Base-by-base conservation (phyloP, 2,329 filamentous ascomycete genomes). In the Hymenoscyphus infarciens region DNA sequence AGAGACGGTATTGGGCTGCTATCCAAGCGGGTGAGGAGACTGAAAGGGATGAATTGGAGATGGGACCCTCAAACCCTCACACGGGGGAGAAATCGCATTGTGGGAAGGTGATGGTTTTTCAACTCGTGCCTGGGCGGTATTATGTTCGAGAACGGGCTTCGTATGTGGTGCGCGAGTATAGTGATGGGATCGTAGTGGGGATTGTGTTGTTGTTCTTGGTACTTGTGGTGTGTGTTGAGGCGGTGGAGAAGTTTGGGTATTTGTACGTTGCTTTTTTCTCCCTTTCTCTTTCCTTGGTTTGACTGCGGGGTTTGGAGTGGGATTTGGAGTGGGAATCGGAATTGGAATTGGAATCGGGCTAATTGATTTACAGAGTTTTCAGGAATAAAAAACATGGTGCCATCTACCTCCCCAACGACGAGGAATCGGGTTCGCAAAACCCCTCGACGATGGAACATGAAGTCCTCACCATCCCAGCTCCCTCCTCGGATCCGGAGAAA, bases 171-270 rank as follows among this genome's bases (percentile, higher is more conserved):
- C 61, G 67, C 19, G 65, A 69, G 19, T 69, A 68, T 29, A 68
- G 64, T 38, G 71, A 73, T 64, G 58, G 71, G n/a, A 56, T 72
- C 45, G 69, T 72, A 7, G 70, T 73, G 6, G 70, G 68, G 0
- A 69, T 73, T 29, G 71, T 73, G 27, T 29, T 73, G 1, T 27
- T 72, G 2, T 73, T 73, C 49, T 49, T 73, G 29, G 49, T 62
- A 2, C 65, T 67, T 5, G 70, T 72, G 1, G 62, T 71, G 5
- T 59, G 65, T 25, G 39, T 70, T 35, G 71, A 73, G 45, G 63
- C 64, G 3, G 61, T 65, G 25, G 69, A 70, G 65, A 65, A 62
- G 55, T 57, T 66, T 57, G 61, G 62, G 11, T 60, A 63, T 60
- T 54, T 67, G 70, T 71, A 59, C 60, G 68, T 68, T 54, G 31